Evolutionary conservation across 345 rosid species (phyloP).

Genomic region (Geranium brycei): DNA sequence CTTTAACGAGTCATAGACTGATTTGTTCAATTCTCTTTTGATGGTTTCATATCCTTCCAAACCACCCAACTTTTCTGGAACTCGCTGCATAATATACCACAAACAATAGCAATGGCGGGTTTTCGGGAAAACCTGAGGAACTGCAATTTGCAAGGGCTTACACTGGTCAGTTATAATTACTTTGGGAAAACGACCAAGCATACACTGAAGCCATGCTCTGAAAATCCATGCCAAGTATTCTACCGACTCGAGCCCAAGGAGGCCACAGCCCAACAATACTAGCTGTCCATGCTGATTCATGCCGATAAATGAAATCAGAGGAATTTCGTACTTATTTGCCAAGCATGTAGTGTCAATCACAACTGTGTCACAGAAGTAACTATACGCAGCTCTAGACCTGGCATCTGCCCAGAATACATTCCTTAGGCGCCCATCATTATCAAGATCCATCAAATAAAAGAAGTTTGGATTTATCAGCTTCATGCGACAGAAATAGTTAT

Average conservation of each 20-base stretch:
- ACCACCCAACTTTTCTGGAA: slow-evolving; percentile 44
- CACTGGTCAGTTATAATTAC: slow-evolving; percentile 41
- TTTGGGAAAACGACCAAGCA: slow-evolving; percentile 30
- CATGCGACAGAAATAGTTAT: slow-evolving; percentile 37
- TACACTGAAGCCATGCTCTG: slow-evolving; percentile 45
- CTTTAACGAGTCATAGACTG: slow-evolving; percentile 34
- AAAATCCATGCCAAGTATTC: slow-evolving; percentile 40
- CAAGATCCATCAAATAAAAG: slow-evolving; percentile 42
- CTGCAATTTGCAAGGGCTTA: slow-evolving; percentile 32
- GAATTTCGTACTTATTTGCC: slow-evolving; percentile 35
- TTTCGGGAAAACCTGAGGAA: slow-evolving; percentile 35
- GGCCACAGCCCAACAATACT: slow-evolving; percentile 39
- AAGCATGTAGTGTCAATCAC: slow-evolving; percentile 38
- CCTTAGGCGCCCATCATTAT: slow-evolving; percentile 29
- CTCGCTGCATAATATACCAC: slow-evolving; percentile 36
- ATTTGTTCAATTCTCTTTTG: slow-evolving; percentile 24
- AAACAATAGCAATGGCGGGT: slow-evolving; percentile 30
- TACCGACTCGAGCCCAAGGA: slow-evolving; percentile 35
- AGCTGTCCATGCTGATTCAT: slow-evolving; percentile 43
- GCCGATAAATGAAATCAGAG: slow-evolving; percentile 40
- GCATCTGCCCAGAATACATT: slow-evolving; percentile 51
- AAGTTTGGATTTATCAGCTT: slow-evolving; percentile 44
- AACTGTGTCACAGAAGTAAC: slow-evolving; percentile 29
- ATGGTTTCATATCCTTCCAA: slow-evolving; percentile 34
- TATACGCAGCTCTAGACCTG: slow-evolving; percentile 28